Percentiles rank a stretch among this genome's conserved stretches.
Conservation (phyloP, 176 grass and related monocot species). For the Aegilops tauschii region DNA sequence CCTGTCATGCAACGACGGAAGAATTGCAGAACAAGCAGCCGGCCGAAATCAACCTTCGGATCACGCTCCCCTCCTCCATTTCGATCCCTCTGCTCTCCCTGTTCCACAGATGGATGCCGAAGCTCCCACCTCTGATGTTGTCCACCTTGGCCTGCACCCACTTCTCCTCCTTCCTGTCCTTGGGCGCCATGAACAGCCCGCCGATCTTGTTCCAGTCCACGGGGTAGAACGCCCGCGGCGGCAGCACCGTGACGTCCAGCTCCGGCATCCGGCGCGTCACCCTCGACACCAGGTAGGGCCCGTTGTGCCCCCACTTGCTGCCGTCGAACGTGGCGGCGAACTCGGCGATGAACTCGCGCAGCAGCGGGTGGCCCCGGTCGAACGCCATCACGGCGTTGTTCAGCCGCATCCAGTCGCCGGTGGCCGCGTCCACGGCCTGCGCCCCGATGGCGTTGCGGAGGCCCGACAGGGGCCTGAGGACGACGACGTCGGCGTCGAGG, state of each 20-base stretch:
- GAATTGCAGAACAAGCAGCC: constrained; percentile 80
- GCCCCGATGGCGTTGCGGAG: constrained; percentile 77
- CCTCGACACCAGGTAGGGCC: constrained; percentile 88
- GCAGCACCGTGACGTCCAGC: constrained; percentile 50
- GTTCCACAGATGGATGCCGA: constrained; percentile 86
- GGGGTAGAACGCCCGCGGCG: constrained; percentile 79
- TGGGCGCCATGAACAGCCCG: constrained; percentile 59
- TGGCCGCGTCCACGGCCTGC: constrained; percentile 52
- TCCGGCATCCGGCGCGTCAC: constrained; percentile 26
- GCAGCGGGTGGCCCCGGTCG: constrained; percentile 61
- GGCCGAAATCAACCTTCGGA: constrained; percentile 49
- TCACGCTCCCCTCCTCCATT: constrained; percentile 73
- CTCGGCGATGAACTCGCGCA: constrained; percentile 75
- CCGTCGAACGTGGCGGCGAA: constrained; percentile 77
- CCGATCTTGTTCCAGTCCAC: constrained; percentile 76
- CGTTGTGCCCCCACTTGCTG: constrained; percentile 87
- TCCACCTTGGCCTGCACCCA: constrained; percentile 63
- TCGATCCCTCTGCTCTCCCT: constrained; percentile 51
- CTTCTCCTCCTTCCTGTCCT: constrained; percentile 17
- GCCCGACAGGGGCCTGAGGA: constrained; percentile 44
- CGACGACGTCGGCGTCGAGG: constrained; percentile 77
- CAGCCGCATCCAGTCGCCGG: constrained; percentile 66
- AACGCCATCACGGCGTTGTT: constrained; percentile 95
- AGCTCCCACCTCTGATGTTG: constrained; percentile 53
- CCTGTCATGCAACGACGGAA: constrained; percentile 16